phyloP scores from a whole-genome alignment of 2,329 filamentous ascomycete genomes.

The Sclerotinia glacialis region DNA sequence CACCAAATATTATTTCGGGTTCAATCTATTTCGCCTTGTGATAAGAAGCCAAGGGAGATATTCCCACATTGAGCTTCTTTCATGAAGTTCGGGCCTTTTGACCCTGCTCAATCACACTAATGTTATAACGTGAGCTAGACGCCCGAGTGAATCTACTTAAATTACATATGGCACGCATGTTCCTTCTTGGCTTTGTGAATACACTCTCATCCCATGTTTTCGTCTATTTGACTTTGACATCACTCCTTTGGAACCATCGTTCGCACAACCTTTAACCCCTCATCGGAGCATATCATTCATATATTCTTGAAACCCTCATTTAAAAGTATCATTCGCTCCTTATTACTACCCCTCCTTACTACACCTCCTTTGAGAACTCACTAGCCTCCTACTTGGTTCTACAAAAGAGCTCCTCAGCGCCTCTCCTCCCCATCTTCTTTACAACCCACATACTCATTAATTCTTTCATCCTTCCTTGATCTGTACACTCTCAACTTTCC shows the following conservation, averaged over 20 bases:
- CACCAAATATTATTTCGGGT: not conserved
- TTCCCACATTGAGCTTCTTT: not conserved
- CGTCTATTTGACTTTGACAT: not conserved
- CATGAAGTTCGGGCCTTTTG: slow-evolving; percentile 16
- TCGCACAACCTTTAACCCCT: not conserved
- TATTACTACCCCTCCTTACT: not conserved
- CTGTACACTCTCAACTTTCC: too few species aligned
- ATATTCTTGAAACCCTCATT: not conserved
- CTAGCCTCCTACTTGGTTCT: not conserved
- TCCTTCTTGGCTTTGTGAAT: not conserved
- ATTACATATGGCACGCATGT: not conserved
- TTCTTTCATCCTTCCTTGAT: not conserved
- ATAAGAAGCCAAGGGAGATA: slow-evolving; percentile 18
- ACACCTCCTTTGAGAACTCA: slow-evolving; percentile 1
- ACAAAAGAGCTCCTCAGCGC: slow-evolving; percentile 6
- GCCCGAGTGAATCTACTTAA: not conserved
- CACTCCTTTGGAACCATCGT: not conserved
- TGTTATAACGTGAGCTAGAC: not conserved
- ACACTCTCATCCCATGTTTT: not conserved
- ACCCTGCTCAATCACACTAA: not conserved
- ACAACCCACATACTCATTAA: not conserved
- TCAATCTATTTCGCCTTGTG: slow-evolving; percentile 12
- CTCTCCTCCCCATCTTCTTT: not conserved
- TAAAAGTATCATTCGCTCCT: not conserved
- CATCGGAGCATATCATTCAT: not conserved